These are phyloP conservation scores for Aristolochia contorta DNA, from an alignment of 164 flowering plant genomes.

Conservation along the genomic window DNA sequence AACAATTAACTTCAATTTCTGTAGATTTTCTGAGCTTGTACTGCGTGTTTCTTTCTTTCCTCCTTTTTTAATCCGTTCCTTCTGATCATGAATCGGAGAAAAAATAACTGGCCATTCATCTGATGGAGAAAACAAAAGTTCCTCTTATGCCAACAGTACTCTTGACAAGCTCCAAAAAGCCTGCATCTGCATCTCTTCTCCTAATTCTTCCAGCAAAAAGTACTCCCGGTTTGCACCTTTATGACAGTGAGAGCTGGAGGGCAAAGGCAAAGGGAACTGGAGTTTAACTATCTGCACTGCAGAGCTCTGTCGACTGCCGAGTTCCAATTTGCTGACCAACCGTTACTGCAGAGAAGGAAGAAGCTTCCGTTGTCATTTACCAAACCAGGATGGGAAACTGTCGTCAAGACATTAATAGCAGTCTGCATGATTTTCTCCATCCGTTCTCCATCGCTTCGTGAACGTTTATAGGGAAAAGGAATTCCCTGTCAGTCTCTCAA, in stretches of 20 bases:
- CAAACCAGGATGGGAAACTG: not conserved
- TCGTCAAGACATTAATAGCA: not conserved
- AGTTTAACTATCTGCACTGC: slow-evolving; percentile 5
- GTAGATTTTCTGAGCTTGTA: no score
- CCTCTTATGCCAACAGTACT: no score
- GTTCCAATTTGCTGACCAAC: slow-evolving; percentile 9
- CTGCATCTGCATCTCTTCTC: no score
- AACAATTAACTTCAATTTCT: no score
- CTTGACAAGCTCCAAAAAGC: no score
- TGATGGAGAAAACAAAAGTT: no score
- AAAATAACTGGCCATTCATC: no score
- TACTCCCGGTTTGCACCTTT: not conserved
- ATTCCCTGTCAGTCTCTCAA: slow-evolving; percentile 2
- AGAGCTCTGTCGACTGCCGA: slow-evolving; percentile 2
- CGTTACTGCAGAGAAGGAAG: slow-evolving; percentile 13
- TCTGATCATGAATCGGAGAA: no score
- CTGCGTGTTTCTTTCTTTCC: no score
- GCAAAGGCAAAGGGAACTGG: not conserved
- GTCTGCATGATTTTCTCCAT: slow-evolving; percentile 10
- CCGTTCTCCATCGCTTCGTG: slow-evolving; percentile 9
- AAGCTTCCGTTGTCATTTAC: slow-evolving; percentile 9
- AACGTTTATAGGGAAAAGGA: slow-evolving; percentile 4
- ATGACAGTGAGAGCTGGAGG: not conserved
- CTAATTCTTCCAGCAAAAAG: no score
- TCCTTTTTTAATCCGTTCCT: no score